Evolutionary conservation across 495 filamentous ascomycete species (phyloP), one percentile per base, ranked within the genome.

Genomic region (Tetracladium setigerum): DNA sequence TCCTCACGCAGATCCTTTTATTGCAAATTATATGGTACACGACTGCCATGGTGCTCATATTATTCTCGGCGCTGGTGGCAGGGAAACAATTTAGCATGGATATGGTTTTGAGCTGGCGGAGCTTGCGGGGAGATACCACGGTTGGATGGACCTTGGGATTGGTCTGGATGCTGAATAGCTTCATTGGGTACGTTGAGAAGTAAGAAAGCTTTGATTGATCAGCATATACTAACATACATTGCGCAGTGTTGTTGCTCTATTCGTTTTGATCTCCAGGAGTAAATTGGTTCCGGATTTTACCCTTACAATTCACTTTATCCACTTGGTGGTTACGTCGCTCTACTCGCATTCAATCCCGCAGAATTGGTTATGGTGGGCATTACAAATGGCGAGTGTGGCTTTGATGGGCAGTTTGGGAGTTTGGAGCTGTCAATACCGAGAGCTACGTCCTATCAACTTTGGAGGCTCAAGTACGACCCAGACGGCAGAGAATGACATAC

Each of bases 251-350:
- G 74, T 91, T 24, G 82, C 84, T n/a, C 76, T 92, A 31, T 74
- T 90, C 30, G 63, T 89, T 41, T 70, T 95, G 48, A 79, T 95
- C 52, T 82, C 83, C 24, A 86, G 90, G 44, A 89, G 83, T 19
- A 96, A 96, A 60, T 80, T 95, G 31, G 82, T 96, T 30, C 86
- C 85, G 50, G 92, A 99, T 62, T 99, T 99, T 63, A 82, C 87
- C 6, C 73, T 96, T 17, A 95, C 92, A 1, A 76, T 92, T 18
- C 89, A 95, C 68, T 78, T 84, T 65, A 68, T 96, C 27, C 88
- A 96, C 55, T 76, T 95, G n/a, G 49, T 95, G 45, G 63, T 86
- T 52, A 84, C 84, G 2, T 79, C 74, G 8, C 57, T 94, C 2
- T 95, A 95, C 58, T 81, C 89, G 14, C 76, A 74, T 39, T 70